These are phyloP conservation scores for Dothiorella sarmentorum DNA, from an alignment of 2,329 filamentous ascomycete genomes.

Conservation along the genomic window DNA sequence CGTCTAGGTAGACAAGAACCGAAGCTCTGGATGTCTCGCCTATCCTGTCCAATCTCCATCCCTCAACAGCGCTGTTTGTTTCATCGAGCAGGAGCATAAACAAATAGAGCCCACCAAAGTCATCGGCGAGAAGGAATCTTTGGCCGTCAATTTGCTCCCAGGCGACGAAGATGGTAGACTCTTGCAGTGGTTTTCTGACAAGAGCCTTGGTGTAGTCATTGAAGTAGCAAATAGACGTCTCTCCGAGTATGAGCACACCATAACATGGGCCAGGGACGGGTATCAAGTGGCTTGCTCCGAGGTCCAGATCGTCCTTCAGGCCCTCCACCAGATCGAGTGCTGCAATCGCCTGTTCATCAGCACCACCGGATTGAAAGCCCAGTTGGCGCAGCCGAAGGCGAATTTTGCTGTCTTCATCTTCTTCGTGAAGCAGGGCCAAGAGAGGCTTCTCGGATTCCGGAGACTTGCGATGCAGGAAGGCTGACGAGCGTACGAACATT, in stretches of 20 bases:
- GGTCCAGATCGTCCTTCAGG: slow-evolving; percentile 53
- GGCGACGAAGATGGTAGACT: slow-evolving; percentile 83
- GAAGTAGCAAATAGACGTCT: slow-evolving; percentile 77
- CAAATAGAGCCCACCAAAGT: slow-evolving; percentile 83
- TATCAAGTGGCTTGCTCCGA: slow-evolving; percentile 60
- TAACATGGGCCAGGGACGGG: slow-evolving; percentile 57
- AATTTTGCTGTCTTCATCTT: slow-evolving; percentile 53
- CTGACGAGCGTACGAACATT: slow-evolving; percentile 62
- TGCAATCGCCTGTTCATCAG: slow-evolving; percentile 46
- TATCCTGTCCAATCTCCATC: slow-evolving; percentile 67
- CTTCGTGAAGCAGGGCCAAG: slow-evolving; percentile 63
- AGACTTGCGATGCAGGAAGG: slow-evolving; percentile 58
- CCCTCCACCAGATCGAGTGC: slow-evolving; percentile 53
- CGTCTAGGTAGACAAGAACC: slow-evolving; percentile 72
- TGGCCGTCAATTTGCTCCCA: slow-evolving; percentile 83
- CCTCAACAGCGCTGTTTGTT: slow-evolving; percentile 60
- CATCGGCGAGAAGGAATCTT: slow-evolving; percentile 84
- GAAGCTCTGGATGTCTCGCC: slow-evolving; percentile 72
- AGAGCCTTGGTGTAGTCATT: slow-evolving; percentile 69
- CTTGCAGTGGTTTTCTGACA: slow-evolving; percentile 62
- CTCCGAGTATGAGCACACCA: slow-evolving; percentile 47
- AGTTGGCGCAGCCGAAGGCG: slow-evolving; percentile 55
- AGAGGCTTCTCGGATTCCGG: slow-evolving; percentile 51
- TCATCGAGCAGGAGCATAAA: slow-evolving; percentile 69
- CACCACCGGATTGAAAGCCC: slow-evolving; percentile 44